phyloP scores from a whole-genome alignment of 2,329 filamentous ascomycete species.

The Allantophomopsis cytisporea region DNA sequence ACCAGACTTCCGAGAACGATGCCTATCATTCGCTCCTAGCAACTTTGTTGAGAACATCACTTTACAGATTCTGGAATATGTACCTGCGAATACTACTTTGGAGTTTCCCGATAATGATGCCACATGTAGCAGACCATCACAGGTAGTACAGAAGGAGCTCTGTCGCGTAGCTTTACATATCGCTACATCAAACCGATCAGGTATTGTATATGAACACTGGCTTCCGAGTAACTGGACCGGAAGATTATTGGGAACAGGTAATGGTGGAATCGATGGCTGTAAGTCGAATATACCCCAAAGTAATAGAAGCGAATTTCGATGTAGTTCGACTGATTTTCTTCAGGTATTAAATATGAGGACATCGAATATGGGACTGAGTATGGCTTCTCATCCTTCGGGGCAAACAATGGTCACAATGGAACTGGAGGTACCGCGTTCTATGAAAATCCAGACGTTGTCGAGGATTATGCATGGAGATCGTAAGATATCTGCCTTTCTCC shows the following conservation, averaged over 20 bases:
- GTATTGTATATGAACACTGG: constrained; percentile 9
- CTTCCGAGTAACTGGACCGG: constrained; percentile 22
- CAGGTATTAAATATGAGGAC: constrained; percentile 7
- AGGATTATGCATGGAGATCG: constrained; percentile 10
- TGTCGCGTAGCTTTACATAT: constrained; percentile 2
- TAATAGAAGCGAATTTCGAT: too few relatives aligned
- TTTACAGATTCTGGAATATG: too few relatives aligned
- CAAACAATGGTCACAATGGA: constrained; percentile 14
- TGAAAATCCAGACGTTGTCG: constrained; percentile 9
- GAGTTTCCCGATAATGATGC: too few relatives aligned
- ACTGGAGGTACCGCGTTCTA: constrained; percentile 7
- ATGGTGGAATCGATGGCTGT: constrained; percentile 14
- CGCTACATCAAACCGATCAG: not conserved
- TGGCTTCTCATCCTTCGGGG: constrained; percentile 12
- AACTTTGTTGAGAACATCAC: too few relatives aligned
- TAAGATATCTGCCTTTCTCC: not conserved
- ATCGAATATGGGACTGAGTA: constrained; percentile 7
- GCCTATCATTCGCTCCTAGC: too few relatives aligned
- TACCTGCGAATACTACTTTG: too few relatives aligned
- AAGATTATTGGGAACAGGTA: constrained; percentile 24
- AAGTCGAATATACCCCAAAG: not conserved
- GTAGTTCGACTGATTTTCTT: not conserved
- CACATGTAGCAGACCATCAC: too few relatives aligned
- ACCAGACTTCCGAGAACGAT: too few relatives aligned
- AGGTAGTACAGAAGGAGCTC: not conserved